Evolutionary conservation across 192 early-diverging fungal genomes (phyloP).

Genomic region (Entomortierella parvispora): DNA sequence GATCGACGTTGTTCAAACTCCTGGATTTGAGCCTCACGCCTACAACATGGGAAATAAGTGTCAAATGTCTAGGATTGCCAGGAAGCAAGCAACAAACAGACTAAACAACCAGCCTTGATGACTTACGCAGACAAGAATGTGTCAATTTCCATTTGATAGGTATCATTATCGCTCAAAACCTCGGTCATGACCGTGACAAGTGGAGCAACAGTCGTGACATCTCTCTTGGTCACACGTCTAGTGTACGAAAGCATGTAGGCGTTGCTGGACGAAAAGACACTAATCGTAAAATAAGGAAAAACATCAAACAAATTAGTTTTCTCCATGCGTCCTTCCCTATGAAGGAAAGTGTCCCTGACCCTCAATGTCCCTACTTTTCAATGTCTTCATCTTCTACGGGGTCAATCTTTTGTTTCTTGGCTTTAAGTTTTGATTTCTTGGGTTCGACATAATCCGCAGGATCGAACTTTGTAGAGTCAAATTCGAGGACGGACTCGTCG

Average conservation of each 20-base stretch:
- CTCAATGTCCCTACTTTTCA: too few species aligned
- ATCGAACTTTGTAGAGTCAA: constrained; percentile 38
- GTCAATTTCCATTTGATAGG: neutral
- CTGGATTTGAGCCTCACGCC: neutral
- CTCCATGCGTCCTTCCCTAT: neutral
- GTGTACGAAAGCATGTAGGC: constrained; percentile 54
- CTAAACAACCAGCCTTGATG: too few species aligned
- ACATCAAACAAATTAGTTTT: neutral
- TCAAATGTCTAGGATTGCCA: neutral
- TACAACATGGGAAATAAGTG: too few species aligned
- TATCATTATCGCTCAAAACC: constrained; percentile 14
- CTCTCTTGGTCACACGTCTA: neutral
- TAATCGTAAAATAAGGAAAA: neutral
- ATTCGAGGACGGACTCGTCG: constrained; percentile 51
- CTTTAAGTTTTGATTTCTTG: constrained; percentile 15
- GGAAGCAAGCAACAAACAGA: neutral
- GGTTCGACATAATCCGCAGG: constrained; percentile 17
- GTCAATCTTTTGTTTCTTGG: neutral
- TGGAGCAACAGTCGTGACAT: neutral
- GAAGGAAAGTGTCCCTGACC: too few species aligned
- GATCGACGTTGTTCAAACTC: constrained; percentile 17
- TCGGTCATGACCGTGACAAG: constrained; percentile 6
- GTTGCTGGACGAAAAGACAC: constrained; percentile 52
- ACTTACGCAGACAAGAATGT: too few species aligned
- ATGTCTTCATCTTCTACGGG: too few species aligned